These are phyloP conservation scores for Diaporthe eres DNA, from an alignment of 2,329 filamentous ascomycete species.

Conservation along the genomic window DNA sequence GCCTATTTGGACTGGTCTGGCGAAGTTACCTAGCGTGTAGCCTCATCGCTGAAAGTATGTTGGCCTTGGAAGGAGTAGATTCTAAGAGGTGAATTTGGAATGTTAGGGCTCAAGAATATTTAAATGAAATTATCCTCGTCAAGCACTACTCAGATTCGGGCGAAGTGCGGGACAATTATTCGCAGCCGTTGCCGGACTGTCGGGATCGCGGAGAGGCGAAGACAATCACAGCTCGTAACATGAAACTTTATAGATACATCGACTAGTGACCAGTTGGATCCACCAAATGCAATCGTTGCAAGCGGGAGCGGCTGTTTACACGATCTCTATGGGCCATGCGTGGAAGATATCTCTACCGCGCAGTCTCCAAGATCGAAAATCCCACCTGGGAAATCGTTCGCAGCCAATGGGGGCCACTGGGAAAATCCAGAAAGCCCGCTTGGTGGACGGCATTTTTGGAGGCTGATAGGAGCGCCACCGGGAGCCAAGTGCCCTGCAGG, in stretches of 20 bases:
- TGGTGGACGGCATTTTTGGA: slow-evolving; percentile 33
- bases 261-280: slow-evolving; percentile 24
- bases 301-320: background rate
- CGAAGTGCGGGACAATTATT: slow-evolving; percentile 18
- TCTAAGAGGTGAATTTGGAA: accelerated
- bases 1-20: background rate
- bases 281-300: background rate
- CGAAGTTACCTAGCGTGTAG: background rate
- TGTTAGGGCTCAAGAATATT: background rate
- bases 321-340: background rate
- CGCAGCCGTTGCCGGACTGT: background rate
- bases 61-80: background rate
- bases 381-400: background rate
- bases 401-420: slow-evolving; percentile 13
- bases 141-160: background rate
- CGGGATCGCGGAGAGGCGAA: background rate
- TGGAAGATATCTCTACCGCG: slow-evolving; percentile 34
- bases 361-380: slow-evolving; percentile 5
- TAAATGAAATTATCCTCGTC: background rate
- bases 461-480: slow-evolving; percentile 18
- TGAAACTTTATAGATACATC: background rate
- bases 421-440: slow-evolving; percentile 24
- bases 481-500: slow-evolving; percentile 23
- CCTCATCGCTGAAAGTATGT: background rate
- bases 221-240: background rate